These are phyloP conservation scores for Triadica sebifera DNA, from an alignment of 345 rosid genomes.

Conservation along the genomic window DNA sequence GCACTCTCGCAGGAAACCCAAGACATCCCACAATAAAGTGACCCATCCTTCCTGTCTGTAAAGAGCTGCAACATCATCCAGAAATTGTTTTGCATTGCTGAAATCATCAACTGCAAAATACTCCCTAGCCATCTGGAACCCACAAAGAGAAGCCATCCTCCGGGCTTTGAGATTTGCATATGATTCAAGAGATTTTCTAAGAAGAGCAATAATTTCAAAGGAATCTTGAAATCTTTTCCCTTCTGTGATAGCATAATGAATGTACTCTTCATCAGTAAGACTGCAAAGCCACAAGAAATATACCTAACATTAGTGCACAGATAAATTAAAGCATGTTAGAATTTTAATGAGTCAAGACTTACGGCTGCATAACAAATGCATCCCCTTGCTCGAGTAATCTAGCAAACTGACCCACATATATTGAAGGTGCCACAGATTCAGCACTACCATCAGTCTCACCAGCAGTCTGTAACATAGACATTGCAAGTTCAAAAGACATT, in stretches of 20 bases:
- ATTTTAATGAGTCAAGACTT: conserved; percentile 33
- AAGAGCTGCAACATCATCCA: conserved; percentile 57
- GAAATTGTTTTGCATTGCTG: conserved; percentile 56
- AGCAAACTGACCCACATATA: conserved; percentile 84
- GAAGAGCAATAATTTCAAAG: conserved; percentile 85
- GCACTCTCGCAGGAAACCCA: conserved; percentile 86
- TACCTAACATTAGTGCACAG: conserved; percentile 9
- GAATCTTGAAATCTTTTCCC: conserved; percentile 93
- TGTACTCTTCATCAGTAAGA: conserved; percentile 78
- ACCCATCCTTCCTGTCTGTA: conserved; percentile 97
- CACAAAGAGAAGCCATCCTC: conserved; percentile 80
- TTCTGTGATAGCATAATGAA: conserved; percentile 59
- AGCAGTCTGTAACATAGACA: conserved; percentile 51
- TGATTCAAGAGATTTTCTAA: conserved; percentile 67
- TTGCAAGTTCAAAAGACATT: conserved; percentile 55
- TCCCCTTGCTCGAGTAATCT: conserved; percentile 70
- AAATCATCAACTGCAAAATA: conserved; percentile 67
- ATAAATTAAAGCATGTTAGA: background rate
- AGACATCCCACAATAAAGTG: conserved; percentile 81
- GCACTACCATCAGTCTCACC: conserved; percentile 51
- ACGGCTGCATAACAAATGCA: conserved; percentile 54
- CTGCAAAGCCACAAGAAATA: conserved; percentile 46
- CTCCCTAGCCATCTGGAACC: conserved; percentile 72
- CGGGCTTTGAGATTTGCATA: conserved; percentile 54
- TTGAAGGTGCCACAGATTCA: conserved; percentile 71